Base-by-base conservation (phyloP, 192 early-diverging fungal genomes). In the Powellomyces hirtus region DNA sequence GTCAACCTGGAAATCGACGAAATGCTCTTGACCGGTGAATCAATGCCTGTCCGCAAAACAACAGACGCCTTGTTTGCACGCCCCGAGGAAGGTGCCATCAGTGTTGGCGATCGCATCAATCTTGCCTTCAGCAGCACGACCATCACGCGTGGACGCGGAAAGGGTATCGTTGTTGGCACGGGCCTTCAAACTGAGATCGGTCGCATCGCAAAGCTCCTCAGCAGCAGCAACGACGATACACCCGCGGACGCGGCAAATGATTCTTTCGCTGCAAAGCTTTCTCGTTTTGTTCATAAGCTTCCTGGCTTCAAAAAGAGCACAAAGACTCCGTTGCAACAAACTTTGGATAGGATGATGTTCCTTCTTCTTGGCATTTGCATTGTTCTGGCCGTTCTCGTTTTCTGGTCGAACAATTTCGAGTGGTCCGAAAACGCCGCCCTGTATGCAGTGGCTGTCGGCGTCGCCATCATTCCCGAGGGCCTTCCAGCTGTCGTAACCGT, bases 401-500 rank as follows among this genome's bases (percentile, higher is more conserved):
- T 80, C 45, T 76, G 37, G 16, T 71, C 50, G 3, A 27, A 74
- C 31, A 36, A 77, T n/a, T 76, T 79, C 35, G 40, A 42, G 40
- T 42, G 40, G 44, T 81, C 91, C 18, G 87, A 89, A 10, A 89
- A 88, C 64, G 93, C 94, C 77, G 92, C 89, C 18, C 30, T 65
- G 8, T 89, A 90, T 78, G 87, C 89, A 14, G 89, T 94, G 58
- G 3, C 46, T 5, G 87, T 93, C 45, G 85, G 89, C n/a, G 90
- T 95, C 2, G 92, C 91, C 31, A 91, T 92, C 30, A 90, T 94
- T 13, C 92, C 93, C 30, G 93, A 93, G 73, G 93, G 93, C 52
- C 75, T 95, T 42, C 90, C 91, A 18, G 90, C 93, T 88, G 93
- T 92, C 38, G 90, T 95, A 26, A 93, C 93, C 4, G 80, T 95